phyloP scores from a whole-genome alignment of 305 asterid species.

The Fraxinus floribunda region DNA sequence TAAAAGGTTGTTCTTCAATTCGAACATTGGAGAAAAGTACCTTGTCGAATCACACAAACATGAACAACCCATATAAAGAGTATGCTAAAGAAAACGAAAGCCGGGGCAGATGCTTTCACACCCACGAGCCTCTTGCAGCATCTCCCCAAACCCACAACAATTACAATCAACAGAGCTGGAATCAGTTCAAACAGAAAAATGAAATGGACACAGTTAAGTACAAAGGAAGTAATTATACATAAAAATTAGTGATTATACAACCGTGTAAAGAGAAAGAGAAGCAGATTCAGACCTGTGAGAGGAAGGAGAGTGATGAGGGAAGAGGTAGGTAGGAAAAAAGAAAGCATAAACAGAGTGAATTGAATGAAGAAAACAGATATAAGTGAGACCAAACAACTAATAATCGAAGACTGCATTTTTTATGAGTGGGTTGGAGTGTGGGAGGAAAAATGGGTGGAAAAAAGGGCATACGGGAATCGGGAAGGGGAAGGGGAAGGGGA shows the following conservation, averaged over 20 bases:
- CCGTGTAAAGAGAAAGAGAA: not conserved
- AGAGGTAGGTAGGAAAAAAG: slow-evolving; percentile 37
- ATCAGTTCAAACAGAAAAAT: not conserved
- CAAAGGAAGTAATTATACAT: not conserved
- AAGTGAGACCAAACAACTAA: slow-evolving; percentile 33
- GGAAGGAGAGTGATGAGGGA: slow-evolving; percentile 39
- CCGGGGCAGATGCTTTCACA: slow-evolving; percentile 53
- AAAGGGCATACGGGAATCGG: no score
- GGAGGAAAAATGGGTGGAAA: not conserved
- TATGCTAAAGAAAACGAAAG: slow-evolving; percentile 49
- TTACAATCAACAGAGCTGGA: slow-evolving; percentile 42
- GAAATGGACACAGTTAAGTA: not conserved
- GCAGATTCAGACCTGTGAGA: slow-evolving; percentile 35
- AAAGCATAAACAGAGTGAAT: slow-evolving; percentile 37
- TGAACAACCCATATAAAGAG: slow-evolving; percentile 45
- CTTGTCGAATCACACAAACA: slow-evolving; percentile 39
- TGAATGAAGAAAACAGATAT: slow-evolving; percentile 40
- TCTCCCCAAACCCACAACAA: slow-evolving; percentile 43
- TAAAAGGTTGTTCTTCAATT: not conserved
- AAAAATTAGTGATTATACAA: not conserved
- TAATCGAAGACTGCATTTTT: slow-evolving; percentile 12
- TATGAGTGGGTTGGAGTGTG: not conserved
- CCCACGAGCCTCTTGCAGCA: slow-evolving; percentile 48
- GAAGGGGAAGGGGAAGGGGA: not conserved
- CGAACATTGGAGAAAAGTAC: slow-evolving; percentile 18